A percentile compares a stretch with the other conserved stretches of the same genome.
phyloP scores from a whole-genome alignment of 192 early-diverging fungal genomes.

The Coemansia guatemalensis region DNA sequence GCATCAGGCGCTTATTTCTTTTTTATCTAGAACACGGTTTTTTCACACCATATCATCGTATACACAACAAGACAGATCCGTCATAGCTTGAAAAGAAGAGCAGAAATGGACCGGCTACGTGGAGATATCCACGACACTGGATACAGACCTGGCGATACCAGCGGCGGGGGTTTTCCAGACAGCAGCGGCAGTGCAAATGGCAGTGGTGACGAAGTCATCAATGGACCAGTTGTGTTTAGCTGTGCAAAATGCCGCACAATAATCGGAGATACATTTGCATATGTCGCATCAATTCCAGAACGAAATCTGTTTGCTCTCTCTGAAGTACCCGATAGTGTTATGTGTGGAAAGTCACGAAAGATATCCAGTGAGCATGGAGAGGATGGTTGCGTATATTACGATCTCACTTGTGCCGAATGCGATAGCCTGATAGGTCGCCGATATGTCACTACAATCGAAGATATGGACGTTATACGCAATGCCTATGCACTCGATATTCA shows the following conservation, averaged over 20 bases:
- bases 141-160: conserved; percentile 7
- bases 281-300: conserved; percentile 41
- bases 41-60: neutral
- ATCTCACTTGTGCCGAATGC: conserved; percentile 43
- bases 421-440: conserved; percentile 27
- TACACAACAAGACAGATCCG: neutral
- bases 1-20: no score
- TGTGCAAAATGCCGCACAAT: conserved; percentile 52
- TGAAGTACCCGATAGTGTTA: conserved; percentile 36
- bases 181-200: conserved; percentile 11
- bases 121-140: conserved; percentile 9
- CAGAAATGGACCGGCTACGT: conserved; percentile 24
- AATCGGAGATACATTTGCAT: conserved; percentile 50
- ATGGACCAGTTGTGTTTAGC: conserved; percentile 47
- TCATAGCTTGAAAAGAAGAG: no score
- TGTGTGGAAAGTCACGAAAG: conserved; percentile 21
- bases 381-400: conserved; percentile 35
- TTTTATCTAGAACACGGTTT: neutral
- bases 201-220: conserved; percentile 32
- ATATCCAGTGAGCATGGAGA: conserved; percentile 28
- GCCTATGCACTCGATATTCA: conserved; percentile 41
- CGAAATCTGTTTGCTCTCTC: conserved; percentile 44
- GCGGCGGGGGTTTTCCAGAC: neutral
- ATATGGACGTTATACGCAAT: conserved; percentile 35
- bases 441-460: conserved; percentile 37